Conservation (phyloP, 495 filamentous ascomycete genomes). For the Penicillium egyptiacum region DNA sequence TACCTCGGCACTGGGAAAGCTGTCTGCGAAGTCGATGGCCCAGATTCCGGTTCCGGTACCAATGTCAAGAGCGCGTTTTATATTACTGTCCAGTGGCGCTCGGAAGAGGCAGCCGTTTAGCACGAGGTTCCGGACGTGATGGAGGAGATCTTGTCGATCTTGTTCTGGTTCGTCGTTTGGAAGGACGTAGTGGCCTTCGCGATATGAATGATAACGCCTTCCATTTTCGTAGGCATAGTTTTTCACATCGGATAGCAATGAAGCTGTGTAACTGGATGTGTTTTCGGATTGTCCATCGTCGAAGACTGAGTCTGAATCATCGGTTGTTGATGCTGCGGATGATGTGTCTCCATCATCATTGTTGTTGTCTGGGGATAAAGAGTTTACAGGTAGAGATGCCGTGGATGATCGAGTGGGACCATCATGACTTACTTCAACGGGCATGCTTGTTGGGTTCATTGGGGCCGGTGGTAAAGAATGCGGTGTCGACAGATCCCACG, state of each 20-base stretch:
- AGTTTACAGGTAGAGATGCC: neutral
- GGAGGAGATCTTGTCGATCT: constrained; percentile 47
- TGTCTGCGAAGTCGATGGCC: constrained; percentile 61
- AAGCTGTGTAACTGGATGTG: constrained; percentile 27
- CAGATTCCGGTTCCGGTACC: constrained; percentile 68
- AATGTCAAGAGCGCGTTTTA: constrained; percentile 63
- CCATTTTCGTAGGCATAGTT: constrained; percentile 55
- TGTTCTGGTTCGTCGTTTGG: constrained; percentile 43
- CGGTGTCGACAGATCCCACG: neutral
- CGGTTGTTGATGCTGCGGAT: constrained; percentile 19
- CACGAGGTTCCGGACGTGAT: constrained; percentile 52
- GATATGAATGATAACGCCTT: constrained; percentile 65
- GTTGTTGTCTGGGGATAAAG: neutral
- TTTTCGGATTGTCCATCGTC: constrained; percentile 22
- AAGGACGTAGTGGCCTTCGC: constrained; percentile 63
- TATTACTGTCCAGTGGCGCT: constrained; percentile 56
- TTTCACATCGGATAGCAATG: constrained; percentile 27
- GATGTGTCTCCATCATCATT: constrained; percentile 8
- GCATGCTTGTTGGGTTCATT: neutral
- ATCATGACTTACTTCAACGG: neutral
- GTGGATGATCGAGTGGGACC: neutral
- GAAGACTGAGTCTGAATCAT: constrained; percentile 21
- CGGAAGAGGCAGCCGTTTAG: constrained; percentile 58
- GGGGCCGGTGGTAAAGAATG: neutral
- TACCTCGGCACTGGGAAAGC: constrained; percentile 54